Evolutionary conservation across 163 green algal species (phyloP), one percentile per base, ranked within the genome.

Genomic region (Chlorella variabilis): DNA sequence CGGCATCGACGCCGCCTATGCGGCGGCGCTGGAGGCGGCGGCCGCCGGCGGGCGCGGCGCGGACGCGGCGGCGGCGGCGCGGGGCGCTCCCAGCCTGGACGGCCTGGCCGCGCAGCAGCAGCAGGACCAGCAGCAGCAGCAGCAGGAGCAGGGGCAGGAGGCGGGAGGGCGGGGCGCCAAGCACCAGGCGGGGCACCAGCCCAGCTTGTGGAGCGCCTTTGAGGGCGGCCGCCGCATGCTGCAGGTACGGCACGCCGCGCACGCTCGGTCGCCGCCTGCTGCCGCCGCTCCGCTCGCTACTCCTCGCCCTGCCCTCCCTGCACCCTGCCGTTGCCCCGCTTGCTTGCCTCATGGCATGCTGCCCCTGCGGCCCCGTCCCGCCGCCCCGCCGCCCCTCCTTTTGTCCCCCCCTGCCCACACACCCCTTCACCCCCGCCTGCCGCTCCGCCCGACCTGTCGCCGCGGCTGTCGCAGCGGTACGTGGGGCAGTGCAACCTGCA

Each of bases 401-500:
- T 29, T 4, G 4, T 13, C 1, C 5, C 66, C 38, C 1, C 38
- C 15, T 23, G 7, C 29, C 21, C 4, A 25, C 39, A 15, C 66
- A 31, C 7, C 54, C 38, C 36, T 42, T 48, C 23, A 8, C 25
- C 11, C 67, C 27, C 39, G 15, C 7, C 3, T 25, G 27, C 25
- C 23, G 39, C 9, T 36, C 39, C 4, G 4, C 17, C 3, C 67
- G 21, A 1, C 27, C 11, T 23, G 21, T 38, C 39, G 2, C 25
- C n/a, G 25, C 39, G 20, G 20, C 11, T 38, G 23, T 27, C 90
- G 67, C 87, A 94, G 78, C 80, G 93, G 33, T 98, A 90, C 80
- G 71, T 97, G 8, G 92, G 93, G 8, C 91, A 96, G 61, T 90
- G 83, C 84, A 98, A 98, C 81, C 38, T 81, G 27, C 85, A 95